phyloP scores from a whole-genome alignment of 2,329 filamentous ascomycete genomes.

The Phyllosticta ampelicida region DNA sequence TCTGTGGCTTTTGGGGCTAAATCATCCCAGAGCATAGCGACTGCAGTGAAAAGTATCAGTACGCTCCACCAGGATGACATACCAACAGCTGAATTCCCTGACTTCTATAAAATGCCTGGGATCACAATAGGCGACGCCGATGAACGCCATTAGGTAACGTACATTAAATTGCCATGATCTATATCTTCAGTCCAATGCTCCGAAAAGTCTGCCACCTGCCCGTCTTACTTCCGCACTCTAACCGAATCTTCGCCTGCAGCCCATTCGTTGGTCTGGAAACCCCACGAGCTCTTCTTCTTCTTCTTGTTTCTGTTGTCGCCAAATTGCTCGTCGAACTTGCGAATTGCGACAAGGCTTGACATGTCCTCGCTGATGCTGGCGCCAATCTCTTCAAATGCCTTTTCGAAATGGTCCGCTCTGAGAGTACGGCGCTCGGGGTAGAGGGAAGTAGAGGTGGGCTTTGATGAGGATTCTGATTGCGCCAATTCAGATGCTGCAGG shows the following conservation, averaged over 20 bases:
- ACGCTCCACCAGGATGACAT: no score
- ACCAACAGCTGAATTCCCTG: no score
- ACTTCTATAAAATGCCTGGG: no score
- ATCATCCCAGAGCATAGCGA: no score
- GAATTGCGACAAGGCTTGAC: constrained; percentile 71
- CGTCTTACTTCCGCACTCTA: constrained; percentile 19
- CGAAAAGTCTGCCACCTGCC: no score
- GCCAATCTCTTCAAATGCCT: constrained; percentile 76
- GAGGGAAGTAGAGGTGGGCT: not conserved
- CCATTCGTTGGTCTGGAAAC: constrained; percentile 31
- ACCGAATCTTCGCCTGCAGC: constrained; percentile 22
- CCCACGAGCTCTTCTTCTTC: constrained; percentile 45
- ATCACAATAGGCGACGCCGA: no score
- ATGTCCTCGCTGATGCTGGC: constrained; percentile 93
- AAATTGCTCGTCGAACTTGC: constrained; percentile 93
- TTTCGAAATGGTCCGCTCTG: constrained; percentile 63
- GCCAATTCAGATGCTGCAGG: not conserved
- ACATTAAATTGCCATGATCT: no score
- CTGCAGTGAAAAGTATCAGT: no score
- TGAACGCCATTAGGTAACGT: no score
- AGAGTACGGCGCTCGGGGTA: constrained; percentile 46
- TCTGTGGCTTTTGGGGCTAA: no score
- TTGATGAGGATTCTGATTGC: not conserved
- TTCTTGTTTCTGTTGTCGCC: constrained; percentile 64
- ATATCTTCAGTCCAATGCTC: no score